Evolutionary conservation across 2,329 filamentous ascomycete genomes (phyloP).

Genomic region (Alternaria arborescens): DNA sequence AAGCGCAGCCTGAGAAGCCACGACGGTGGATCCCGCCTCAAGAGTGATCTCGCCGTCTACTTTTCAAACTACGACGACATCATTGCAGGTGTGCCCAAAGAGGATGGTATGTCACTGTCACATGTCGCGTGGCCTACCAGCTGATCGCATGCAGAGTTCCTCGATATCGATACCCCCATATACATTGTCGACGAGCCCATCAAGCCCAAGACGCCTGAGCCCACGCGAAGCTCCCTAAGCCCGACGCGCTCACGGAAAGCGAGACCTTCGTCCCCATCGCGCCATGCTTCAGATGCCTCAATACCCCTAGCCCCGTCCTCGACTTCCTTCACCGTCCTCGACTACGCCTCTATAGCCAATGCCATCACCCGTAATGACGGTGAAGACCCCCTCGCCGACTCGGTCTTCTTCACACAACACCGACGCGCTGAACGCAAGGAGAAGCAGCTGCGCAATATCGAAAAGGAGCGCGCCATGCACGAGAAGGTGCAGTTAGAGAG

Average conservation of each 20-base stretch:
- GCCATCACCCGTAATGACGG: slow-evolving; percentile 43
- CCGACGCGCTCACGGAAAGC: slow-evolving; percentile 39
- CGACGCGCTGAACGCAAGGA: slow-evolving; percentile 70
- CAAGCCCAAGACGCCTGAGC: slow-evolving; percentile 36
- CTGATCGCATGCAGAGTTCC: slow-evolving; percentile 65
- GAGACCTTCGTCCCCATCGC: slow-evolving; percentile 27
- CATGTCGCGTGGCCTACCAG: slow-evolving; percentile 7
- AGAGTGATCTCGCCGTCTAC: slow-evolving; percentile 89
- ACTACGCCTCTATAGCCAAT: slow-evolving; percentile 52
- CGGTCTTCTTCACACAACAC: slow-evolving; percentile 66
- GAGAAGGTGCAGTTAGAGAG: slow-evolving; percentile 72
- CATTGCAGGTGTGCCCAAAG: slow-evolving; percentile 83
- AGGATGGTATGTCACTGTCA: slow-evolving; percentile 68
- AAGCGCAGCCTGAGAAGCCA: slow-evolving; percentile 85
- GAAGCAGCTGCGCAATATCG: slow-evolving; percentile 73
- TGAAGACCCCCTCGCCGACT: slow-evolving; percentile 65
- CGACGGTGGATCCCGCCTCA: slow-evolving; percentile 80
- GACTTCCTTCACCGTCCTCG: slow-evolving; percentile 50
- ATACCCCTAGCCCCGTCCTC: slow-evolving; percentile 37
- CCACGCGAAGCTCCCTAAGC: slow-evolving; percentile 33
- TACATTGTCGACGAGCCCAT: slow-evolving; percentile 69
- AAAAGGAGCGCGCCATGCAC: slow-evolving; percentile 71
- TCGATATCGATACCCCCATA: slow-evolving; percentile 77
- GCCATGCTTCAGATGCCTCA: slow-evolving; percentile 22
- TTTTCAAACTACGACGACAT: slow-evolving; percentile 95